Evolutionary conservation across 495 filamentous ascomycete genomes (phyloP).

Genomic region (Tuber calosporum): DNA sequence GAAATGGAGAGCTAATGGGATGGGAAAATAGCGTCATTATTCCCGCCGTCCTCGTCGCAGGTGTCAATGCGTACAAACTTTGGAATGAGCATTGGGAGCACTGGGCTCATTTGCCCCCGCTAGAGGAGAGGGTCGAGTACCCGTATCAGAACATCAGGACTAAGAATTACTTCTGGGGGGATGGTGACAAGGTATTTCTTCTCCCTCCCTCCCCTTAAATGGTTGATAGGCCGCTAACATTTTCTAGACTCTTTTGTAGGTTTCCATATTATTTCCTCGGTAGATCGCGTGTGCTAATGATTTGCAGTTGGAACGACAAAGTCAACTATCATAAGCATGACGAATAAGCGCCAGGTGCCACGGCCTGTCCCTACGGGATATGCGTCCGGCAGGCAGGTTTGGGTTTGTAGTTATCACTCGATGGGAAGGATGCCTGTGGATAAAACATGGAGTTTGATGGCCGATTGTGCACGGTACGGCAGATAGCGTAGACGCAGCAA

Average conservation of each 20-base stretch:
- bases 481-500: neutral
- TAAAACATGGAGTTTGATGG: neutral
- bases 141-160: constrained; percentile 87
- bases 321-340: constrained; percentile 98
- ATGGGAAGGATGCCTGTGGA: neutral
- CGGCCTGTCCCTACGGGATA: neutral
- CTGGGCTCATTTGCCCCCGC: constrained; percentile 73
- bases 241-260: constrained; percentile 61
- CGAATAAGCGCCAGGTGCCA: constrained; percentile 44
- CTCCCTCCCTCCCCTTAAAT: neutral
- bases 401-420: neutral
- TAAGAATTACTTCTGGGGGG: constrained; percentile 85
- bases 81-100: constrained; percentile 97
- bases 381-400: neutral
- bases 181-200: constrained; percentile 77
- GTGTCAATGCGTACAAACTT: constrained; percentile 74
- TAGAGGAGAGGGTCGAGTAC: constrained; percentile 84
- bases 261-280: constrained; percentile 24
- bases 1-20: constrained; percentile 14
- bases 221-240: constrained; percentile 41
- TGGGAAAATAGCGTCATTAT: constrained; percentile 54
- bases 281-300: constrained; percentile 12
- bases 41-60: constrained; percentile 61
- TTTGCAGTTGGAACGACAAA: constrained; percentile 73
- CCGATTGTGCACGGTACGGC: neutral